phyloP scores from a whole-genome alignment of 441 rosid genomes.

The Pelargonium myrrhifolium region DNA sequence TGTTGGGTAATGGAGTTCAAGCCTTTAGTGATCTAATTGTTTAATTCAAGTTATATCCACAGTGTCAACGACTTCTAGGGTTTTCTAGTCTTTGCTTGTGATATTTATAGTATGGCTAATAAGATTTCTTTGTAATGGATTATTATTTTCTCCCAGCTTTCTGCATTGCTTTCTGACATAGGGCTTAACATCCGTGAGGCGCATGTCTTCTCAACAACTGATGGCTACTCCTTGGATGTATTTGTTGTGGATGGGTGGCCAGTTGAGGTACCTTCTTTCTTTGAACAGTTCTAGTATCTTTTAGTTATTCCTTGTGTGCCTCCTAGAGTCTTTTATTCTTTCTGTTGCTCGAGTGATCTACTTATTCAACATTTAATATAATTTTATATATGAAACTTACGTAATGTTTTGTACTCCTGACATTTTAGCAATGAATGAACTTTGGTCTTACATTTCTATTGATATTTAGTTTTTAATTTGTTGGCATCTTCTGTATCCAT shows the following conservation, averaged over 20 bases:
- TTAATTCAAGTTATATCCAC: too few relatives aligned
- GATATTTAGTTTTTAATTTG: too few relatives aligned
- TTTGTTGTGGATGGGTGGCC: conserved; percentile 86
- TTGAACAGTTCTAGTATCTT: conserved; percentile 8
- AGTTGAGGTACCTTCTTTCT: conserved; percentile 38
- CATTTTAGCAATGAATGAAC: too few relatives aligned
- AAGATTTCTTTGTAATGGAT: not conserved
- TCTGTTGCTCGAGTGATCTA: not conserved
- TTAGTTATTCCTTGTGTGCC: not conserved
- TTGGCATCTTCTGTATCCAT: too few relatives aligned
- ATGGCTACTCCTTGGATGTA: conserved; percentile 76
- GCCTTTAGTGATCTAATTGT: too few relatives aligned
- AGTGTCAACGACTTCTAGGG: too few relatives aligned
- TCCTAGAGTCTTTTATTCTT: not conserved
- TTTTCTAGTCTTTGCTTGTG: too few relatives aligned
- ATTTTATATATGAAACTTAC: not conserved
- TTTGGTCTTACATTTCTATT: too few relatives aligned
- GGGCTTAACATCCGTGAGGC: conserved; percentile 81
- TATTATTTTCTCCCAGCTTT: conserved; percentile 46
- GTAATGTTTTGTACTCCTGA: not conserved
- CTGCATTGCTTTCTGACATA: conserved; percentile 70
- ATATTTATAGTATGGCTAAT: too few relatives aligned
- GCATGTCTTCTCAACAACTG: conserved; percentile 68
- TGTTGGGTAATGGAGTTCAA: too few relatives aligned
- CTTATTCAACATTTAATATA: not conserved